Base-by-base conservation (phyloP, 2,329 filamentous ascomycete species). In the Colletotrichum truncatum region DNA sequence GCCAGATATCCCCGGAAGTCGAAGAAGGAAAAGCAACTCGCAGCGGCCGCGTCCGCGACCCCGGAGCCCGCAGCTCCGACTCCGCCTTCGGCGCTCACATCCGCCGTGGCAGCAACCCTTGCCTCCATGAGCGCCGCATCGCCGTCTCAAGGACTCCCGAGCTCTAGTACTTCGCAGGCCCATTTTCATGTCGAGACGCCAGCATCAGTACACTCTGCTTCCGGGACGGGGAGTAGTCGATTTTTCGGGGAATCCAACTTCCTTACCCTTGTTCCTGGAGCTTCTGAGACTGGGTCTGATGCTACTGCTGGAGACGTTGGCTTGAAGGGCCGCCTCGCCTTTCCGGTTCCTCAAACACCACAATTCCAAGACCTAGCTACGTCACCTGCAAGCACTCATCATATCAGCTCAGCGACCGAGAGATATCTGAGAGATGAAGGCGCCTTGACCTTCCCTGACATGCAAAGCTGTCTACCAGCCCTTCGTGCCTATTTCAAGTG, bases 401-500 rank as follows among this genome's bases (percentile, higher is more conserved):
- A 69, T 10, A 58, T 70, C 21, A 70, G 69, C 56, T 56, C 63
- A 10, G 68, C 64, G 3, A 69, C 69, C 10, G 64, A 67, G 39
- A 56, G 69, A 3, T 70, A 70, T 23, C 49, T 70, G 7, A 61
- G 68, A 16, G 69, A 70, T 9, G 69, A 70, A 39, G 69, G 69
- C 14, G 69, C 69, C 3, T 58, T 70, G 34, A 68, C 62, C 23
- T 69, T 69, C 28, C 69, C 68, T 6, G 67, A 68, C 23, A 55
- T 64, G 38, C 61, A 66, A 49, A 70, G 55, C 14, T 70, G 61
- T 30, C 53, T 70, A 9, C 67, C 69, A 7, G 69, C 67, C 2
- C 69, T 87, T 1, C 74, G 80, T 16, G 84, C 84, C 0, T 88
- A 87, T 73, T 87, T 88, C 58, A 75, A 77, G 21, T 85, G 84